Evolutionary conservation across 2,329 filamentous ascomycete species (phyloP).

Genomic region (Penicillium oxalicum): DNA sequence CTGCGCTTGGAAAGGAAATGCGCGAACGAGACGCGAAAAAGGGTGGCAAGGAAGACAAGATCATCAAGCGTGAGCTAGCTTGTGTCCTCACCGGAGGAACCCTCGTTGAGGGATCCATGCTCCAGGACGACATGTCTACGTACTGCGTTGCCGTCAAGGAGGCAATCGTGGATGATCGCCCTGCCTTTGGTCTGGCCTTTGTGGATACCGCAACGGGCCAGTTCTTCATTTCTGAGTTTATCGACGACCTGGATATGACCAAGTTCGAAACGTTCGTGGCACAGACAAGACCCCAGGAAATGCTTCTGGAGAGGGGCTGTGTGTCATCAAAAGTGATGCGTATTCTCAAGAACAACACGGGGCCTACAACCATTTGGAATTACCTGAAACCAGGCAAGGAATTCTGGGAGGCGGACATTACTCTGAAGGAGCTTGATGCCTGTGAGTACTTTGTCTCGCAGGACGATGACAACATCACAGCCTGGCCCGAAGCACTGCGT

Average conservation of each 20-base stretch:
- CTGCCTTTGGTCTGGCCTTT: conserved; percentile 86
- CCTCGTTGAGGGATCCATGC: conserved; percentile 90
- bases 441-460: conserved; percentile 69
- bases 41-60: conserved; percentile 71
- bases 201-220: conserved; percentile 94
- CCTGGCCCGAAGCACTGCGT: conserved; percentile 71
- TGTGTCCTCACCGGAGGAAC: conserved; percentile 90
- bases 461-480: conserved; percentile 53
- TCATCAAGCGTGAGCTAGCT: conserved; percentile 84
- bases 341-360: conserved; percentile 93
- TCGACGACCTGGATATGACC: conserved; percentile 87
- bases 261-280: conserved; percentile 97
- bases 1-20: conserved; percentile 95
- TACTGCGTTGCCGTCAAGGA: conserved; percentile 96
- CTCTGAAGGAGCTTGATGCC: conserved; percentile 72
- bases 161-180: conserved; percentile 60
- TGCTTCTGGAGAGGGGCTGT: conserved; percentile 80
- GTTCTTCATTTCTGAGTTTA: conserved; percentile 87
- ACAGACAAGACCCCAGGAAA: conserved; percentile 80
- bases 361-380: conserved; percentile 92
- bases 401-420: conserved; percentile 82
- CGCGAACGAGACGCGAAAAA: conserved; percentile 68
- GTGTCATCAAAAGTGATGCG: conserved; percentile 84
- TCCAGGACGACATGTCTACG: conserved; percentile 95
- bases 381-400: conserved; percentile 78